phyloP scores from a whole-genome alignment of 345 rosid genomes.

The Pseudoturritis turrita region DNA sequence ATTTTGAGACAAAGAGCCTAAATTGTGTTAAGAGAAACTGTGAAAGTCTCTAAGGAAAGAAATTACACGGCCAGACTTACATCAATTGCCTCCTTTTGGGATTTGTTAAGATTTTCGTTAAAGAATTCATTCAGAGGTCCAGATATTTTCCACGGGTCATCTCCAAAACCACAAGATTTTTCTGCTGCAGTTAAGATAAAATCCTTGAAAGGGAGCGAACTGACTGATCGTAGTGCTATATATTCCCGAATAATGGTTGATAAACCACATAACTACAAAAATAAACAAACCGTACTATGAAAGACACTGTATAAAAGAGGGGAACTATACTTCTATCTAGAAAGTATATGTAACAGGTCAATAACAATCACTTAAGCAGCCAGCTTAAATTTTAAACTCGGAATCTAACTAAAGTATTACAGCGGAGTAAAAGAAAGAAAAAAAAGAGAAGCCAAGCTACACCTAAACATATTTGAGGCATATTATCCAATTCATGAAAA shows the following conservation, averaged over 20 bases:
- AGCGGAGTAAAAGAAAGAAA: background rate
- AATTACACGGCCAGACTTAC: conserved; percentile 42
- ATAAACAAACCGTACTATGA: conserved; percentile 1
- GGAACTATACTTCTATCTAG: background rate
- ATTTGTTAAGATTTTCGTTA: conserved; percentile 61
- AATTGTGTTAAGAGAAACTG: background rate
- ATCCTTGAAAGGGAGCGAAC: conserved; percentile 90
- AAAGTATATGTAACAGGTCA: background rate
- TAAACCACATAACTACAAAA: conserved; percentile 76
- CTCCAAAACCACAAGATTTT: conserved; percentile 44
- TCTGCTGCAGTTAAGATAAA: conserved; percentile 61
- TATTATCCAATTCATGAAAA: background rate
- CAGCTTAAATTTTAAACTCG: background rate
- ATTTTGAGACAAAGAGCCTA: conserved; percentile 4
- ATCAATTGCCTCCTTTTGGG: conserved; percentile 83
- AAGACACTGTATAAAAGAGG: background rate
- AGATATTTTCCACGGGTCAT: conserved; percentile 82
- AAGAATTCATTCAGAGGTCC: conserved; percentile 54
- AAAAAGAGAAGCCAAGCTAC: background rate
- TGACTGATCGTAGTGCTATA: conserved; percentile 64
- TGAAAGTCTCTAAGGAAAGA: background rate
- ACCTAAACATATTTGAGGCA: background rate
- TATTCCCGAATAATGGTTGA: conserved; percentile 95
- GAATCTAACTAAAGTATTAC: background rate
- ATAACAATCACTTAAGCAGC: background rate